Base-by-base conservation (phyloP, 495 filamentous ascomycete species). In the Hyaloscypha variabilis region DNA sequence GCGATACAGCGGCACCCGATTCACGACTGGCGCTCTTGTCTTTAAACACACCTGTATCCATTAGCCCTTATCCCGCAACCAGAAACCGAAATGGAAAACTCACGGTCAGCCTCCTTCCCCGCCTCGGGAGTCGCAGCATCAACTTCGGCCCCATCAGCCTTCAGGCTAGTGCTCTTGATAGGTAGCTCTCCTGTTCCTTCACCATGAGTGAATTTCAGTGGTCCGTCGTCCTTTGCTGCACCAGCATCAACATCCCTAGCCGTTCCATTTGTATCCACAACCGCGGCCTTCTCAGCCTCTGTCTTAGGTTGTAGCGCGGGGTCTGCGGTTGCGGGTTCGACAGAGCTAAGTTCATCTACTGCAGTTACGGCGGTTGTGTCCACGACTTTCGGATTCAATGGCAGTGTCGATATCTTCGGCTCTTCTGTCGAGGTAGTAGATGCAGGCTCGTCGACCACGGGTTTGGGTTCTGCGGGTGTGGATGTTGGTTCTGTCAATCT, bases 41-140 rank as follows among this genome's bases (percentile, higher is more conserved):
- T 24, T 66, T 63, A 3, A 66, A 62, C 28, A 68, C 57, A 52
- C 66, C 66, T 68, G 51, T 42, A 11, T 52, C n/a, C 19, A n/a
- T 62, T 23, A 62, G 39, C 39, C 39, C 39, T 46, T 17, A 49
- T 46, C 21, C 19, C n/a, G n/a, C n/a, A n/a, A n/a, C n/a, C 36
- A 8, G 8, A 60, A 46, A 2, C n/a, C 26, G 10, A 1, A 54
- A 25, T 23, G 26, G 23, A 54, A 54, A 54, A 82, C 87, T 77
- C 78, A 89, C 88, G 81, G 70, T 88, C 85, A 58, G 87, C 88
- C 72, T 91, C 88, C 36, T 73, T 71, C 0, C 87, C 88, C 8
- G 88, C 88, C 8, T 88, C 88, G 1, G 88, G 82, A 26, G 77
- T 78, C 29, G 80, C 75, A 53, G 85, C 74, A 76, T 90, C 88